Percentiles rank a stretch among this genome's conserved stretches.
These are phyloP conservation scores for Hypoxylon sp. DNA, from an alignment of 2,329 filamentous ascomycete genomes.

Conservation along the genomic window DNA sequence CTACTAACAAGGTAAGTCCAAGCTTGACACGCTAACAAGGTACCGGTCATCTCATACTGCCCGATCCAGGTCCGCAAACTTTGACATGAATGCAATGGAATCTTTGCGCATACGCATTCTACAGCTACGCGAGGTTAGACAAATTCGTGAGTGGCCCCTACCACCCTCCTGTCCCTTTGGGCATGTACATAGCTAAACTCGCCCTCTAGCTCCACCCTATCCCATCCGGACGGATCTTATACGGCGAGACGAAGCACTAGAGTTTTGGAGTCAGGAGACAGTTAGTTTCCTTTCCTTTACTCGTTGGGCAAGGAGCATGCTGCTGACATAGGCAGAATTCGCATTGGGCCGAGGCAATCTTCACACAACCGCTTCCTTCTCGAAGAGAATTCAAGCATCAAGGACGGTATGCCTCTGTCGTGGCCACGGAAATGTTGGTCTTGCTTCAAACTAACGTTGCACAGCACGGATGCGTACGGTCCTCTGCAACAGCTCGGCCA, in stretches of 20 bases:
- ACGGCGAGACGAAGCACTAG: constrained; percentile 39
- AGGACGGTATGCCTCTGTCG: constrained; percentile 43
- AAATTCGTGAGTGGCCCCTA: constrained; percentile 55
- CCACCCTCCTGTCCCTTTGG: constrained; percentile 31
- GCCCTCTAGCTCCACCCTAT: constrained; percentile 38
- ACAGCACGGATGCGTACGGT: constrained; percentile 41
- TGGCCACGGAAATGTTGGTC: not conserved
- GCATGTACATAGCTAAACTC: constrained; percentile 13
- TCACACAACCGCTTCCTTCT: constrained; percentile 61
- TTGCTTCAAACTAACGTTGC: constrained; percentile 2
- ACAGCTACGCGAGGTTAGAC: constrained; percentile 59
- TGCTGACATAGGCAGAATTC: constrained; percentile 49
- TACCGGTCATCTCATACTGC: constrained; percentile 13
- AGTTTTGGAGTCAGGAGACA: constrained; percentile 43
- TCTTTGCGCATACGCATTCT: constrained; percentile 57
- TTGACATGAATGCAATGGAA: constrained; percentile 64
- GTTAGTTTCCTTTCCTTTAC: constrained; percentile 28
- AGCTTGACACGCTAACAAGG: not conserved
- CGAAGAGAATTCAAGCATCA: constrained; percentile 58
- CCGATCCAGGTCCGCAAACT: constrained; percentile 55
- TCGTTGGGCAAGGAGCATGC: constrained; percentile 17
- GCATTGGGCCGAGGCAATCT: constrained; percentile 70
- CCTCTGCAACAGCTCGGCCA: constrained; percentile 50
- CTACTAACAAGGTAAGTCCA: constrained; percentile 59
- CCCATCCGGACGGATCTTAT: constrained; percentile 40